Evolutionary conservation across 1,139 yeast species (phyloP).

Genomic region (Hyphopichia buzzinii): DNA sequence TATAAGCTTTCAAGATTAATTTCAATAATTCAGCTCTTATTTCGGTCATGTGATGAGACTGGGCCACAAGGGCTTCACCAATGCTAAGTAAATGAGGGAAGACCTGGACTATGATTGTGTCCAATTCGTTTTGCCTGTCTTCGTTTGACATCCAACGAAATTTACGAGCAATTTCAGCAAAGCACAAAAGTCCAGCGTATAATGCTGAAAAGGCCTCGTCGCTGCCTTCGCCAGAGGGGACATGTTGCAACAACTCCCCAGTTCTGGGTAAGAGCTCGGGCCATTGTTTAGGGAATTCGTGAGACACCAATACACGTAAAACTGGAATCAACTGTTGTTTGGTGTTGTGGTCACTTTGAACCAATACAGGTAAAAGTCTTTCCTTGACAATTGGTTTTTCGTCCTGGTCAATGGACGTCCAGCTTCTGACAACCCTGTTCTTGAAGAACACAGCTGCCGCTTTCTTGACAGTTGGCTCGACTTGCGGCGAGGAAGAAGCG

Average conservation of each 20-base stretch:
- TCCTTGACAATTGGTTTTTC: constrained; percentile 75
- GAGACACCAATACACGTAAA: constrained; percentile 58
- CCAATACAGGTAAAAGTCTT: constrained; percentile 48
- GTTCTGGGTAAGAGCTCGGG: constrained; percentile 59
- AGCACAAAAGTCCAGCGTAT: constrained; percentile 74
- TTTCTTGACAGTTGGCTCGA: constrained; percentile 56
- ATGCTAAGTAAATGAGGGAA: constrained; percentile 70
- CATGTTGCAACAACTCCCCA: constrained; percentile 51
- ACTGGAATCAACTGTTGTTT: constrained; percentile 71
- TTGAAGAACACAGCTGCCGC: constrained; percentile 90
- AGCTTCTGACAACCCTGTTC: constrained; percentile 64
- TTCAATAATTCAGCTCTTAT: constrained; percentile 72
- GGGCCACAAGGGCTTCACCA: constrained; percentile 57
- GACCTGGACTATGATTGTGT: constrained; percentile 57
- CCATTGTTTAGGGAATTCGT: constrained; percentile 77
- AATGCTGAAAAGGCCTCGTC: constrained; percentile 54
- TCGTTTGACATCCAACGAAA: constrained; percentile 75
- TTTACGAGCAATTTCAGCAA: constrained; percentile 70
- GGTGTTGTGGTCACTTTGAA: constrained; percentile 42
- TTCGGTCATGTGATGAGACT: constrained; percentile 34
- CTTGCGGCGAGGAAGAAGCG: constrained; percentile 40
- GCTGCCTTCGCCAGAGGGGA: constrained; percentile 17
- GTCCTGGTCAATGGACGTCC: constrained; percentile 62
- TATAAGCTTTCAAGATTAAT: constrained; percentile 73
- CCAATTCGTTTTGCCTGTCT: constrained; percentile 52